Base-by-base conservation (phyloP, 1,284 basidiomycete species). In the Microbotryomycetes sp. region DNA sequence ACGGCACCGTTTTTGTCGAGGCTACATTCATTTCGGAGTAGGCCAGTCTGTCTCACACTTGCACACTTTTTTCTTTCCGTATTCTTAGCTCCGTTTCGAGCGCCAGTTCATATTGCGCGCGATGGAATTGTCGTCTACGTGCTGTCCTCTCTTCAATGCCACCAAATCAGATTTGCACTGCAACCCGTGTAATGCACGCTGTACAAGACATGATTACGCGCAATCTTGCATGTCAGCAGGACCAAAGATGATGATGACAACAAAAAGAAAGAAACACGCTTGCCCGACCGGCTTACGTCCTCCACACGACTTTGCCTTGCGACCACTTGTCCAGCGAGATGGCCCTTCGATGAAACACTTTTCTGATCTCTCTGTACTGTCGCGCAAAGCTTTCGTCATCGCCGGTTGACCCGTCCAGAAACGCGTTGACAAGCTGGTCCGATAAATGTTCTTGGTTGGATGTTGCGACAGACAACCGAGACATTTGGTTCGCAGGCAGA, bases 251-350 rank as follows among this genome's bases (percentile, higher is more conserved):
- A n/a, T n/a, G n/a, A n/a, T n/a, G n/a, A n/a, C 35, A 41, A 41
- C 35, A 41, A 9, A 41, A 41, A 41, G 35, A 11, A 18, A 41
- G 11, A 41, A 41, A 41, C 35, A 41, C 35, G 35, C 9, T 11
- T 11, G 35, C n/a, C 51, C 41, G 23, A n/a, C 28, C 52, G 18
- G 35, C 4, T 6, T 28, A 60, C 29, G 62, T 66, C 52, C 62
- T 57, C 91, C 91, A 94, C 27, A 82, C 81, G 4, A 94, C 90
- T 68, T 89, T 85, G 1, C 88, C 89, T 29, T 83, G 80, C 1
- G 83, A 79, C 89, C 91, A 93, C 69, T 87, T 81, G 71, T 91
- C 88, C 21, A 85, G 83, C 87, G 89, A 93, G 74, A 93, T 86
- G 3, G 85, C 84, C 28, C 91, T 81, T 74, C 92, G 92, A 75